Percentiles rank a stretch among this genome's conserved stretches.
These are phyloP conservation scores for Umbilicus rupestris DNA, from an alignment of 164 flowering plant species.

Conservation along the genomic window DNA sequence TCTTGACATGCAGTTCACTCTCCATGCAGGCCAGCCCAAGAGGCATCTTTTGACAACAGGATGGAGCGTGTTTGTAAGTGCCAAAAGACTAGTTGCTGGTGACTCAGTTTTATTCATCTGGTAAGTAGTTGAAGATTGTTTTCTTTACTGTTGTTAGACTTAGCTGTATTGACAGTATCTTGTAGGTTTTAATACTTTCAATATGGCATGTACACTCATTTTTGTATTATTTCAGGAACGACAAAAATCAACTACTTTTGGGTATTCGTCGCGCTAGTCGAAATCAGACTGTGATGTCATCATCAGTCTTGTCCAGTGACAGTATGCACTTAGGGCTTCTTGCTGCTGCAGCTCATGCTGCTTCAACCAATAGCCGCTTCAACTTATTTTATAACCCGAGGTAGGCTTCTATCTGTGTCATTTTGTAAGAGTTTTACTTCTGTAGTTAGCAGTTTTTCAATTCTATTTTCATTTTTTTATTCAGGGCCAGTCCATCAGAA, in stretches of 20 bases:
- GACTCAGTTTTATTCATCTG: constrained; percentile 93
- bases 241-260: constrained; percentile 36
- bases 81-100: constrained; percentile 89
- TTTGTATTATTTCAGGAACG: constrained; percentile 21
- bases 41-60: constrained; percentile 95
- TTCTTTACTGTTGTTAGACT: not conserved
- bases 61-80: constrained; percentile 95
- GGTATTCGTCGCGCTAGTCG: constrained; percentile 50
- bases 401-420: constrained; percentile 11
- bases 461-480: not conserved
- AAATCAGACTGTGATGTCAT: constrained; percentile 39
- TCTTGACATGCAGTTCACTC: not conserved
- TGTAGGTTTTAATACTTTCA: not conserved
- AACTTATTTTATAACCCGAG: constrained; percentile 50
- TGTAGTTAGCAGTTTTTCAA: not conserved
- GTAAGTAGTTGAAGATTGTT: constrained; percentile 21
- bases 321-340: constrained; percentile 57
- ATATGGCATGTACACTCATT: not conserved
- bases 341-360: constrained; percentile 67
- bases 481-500: constrained; percentile 63
- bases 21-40: constrained; percentile 75
- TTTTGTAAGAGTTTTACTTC: not conserved
- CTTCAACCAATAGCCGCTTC: constrained; percentile 46
- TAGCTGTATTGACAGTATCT: not conserved
- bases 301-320: constrained; percentile 53